These are phyloP conservation scores for Talaromyces islandicus DNA, from an alignment of 2,329 filamentous ascomycete species.

Conservation along the genomic window DNA sequence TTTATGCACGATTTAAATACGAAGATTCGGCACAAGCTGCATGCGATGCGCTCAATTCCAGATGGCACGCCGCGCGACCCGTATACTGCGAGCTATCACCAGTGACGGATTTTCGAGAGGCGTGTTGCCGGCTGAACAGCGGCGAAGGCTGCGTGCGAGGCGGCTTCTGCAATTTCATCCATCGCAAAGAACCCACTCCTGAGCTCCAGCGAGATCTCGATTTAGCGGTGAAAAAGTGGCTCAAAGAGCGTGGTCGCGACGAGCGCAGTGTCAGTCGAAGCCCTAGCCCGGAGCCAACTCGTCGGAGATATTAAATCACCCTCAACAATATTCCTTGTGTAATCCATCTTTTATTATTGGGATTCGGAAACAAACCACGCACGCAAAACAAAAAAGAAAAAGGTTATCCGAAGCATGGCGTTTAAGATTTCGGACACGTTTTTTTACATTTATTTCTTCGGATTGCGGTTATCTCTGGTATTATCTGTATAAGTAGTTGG, in stretches of 20 bases:
- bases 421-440: background rate
- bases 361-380: background rate
- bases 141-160: slow-evolving; percentile 94
- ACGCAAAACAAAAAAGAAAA: background rate
- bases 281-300: slow-evolving; percentile 77
- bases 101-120: slow-evolving; percentile 96
- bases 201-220: slow-evolving; percentile 86
- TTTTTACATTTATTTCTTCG: background rate
- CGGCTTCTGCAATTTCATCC: slow-evolving; percentile 99
- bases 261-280: slow-evolving; percentile 74
- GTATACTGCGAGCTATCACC: slow-evolving; percentile 98
- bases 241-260: slow-evolving; percentile 77
- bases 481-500: slow-evolving; percentile 3
- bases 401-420: slow-evolving; percentile 5
- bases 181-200: slow-evolving; percentile 85
- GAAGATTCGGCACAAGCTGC: slow-evolving; percentile 91
- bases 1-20: slow-evolving; percentile 99
- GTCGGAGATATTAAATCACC: slow-evolving; percentile 57
- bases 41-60: slow-evolving; percentile 86
- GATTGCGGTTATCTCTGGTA: background rate
- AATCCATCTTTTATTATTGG: background rate
- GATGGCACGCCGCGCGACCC: slow-evolving; percentile 94
- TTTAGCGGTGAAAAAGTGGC: slow-evolving; percentile 92
- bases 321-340: background rate
- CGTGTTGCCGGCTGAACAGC: slow-evolving; percentile 88